Evolutionary conservation across 129 eudicot species (phyloP).

Genomic region (Lonicera japonica): DNA sequence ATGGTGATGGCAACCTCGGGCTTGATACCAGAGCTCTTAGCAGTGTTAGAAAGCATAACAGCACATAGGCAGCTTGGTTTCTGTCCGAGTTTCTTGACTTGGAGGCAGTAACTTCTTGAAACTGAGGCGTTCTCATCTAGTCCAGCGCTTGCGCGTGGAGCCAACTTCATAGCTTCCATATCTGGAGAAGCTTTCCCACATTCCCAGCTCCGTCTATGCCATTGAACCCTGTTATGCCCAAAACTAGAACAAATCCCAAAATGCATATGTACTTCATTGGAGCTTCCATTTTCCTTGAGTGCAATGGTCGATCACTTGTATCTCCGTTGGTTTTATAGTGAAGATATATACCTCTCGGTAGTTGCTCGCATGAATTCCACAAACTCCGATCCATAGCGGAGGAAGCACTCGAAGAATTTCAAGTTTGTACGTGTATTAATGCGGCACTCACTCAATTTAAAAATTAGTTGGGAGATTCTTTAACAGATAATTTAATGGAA

Average conservation of each 20-base stretch:
- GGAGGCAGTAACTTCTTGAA: slow-evolving; percentile 53
- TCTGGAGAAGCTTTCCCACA: slow-evolving; percentile 63
- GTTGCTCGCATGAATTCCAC: too few relatives aligned
- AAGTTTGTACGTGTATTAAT: too few relatives aligned
- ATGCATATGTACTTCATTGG: slow-evolving; percentile 42
- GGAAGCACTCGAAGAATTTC: too few relatives aligned
- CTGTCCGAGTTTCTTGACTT: slow-evolving; percentile 59
- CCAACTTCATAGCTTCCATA: slow-evolving; percentile 68
- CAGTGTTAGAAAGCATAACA: slow-evolving; percentile 79
- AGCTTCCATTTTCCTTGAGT: slow-evolving; percentile 28
- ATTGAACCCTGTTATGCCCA: slow-evolving; percentile 27
- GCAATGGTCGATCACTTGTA: background rate
- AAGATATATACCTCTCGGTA: too few relatives aligned
- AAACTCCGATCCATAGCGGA: too few relatives aligned
- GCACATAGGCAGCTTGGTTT: slow-evolving; percentile 88
- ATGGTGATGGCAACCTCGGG: slow-evolving; percentile 62
- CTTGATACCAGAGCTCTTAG: slow-evolving; percentile 61
- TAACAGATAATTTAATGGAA: too few relatives aligned
- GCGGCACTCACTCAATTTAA: too few relatives aligned
- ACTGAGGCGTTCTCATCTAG: slow-evolving; percentile 46
- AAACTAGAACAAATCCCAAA: slow-evolving; percentile 31
- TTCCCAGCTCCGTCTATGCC: slow-evolving; percentile 61
- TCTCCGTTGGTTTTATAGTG: too few relatives aligned
- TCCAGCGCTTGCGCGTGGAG: slow-evolving; percentile 88
- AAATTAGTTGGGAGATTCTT: too few relatives aligned